Evolutionary conservation across 768 basidiomycete genomes (phyloP), one percentile per base, ranked within the genome.

Genomic region (Mycena latifolia): DNA sequence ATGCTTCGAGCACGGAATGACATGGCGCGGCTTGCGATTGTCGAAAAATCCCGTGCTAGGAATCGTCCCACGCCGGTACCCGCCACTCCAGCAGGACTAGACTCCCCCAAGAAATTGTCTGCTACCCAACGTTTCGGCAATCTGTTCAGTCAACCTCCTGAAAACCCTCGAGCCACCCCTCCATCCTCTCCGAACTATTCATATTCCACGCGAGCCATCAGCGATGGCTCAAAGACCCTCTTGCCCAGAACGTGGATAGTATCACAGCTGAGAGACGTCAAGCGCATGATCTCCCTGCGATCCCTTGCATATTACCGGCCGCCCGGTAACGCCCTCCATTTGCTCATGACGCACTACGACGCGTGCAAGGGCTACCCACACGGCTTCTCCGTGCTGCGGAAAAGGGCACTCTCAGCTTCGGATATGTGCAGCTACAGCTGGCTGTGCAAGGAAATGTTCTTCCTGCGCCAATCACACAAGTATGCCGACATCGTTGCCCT

Each of bases 401-500:
- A 51, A 46, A 12, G 53, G 10, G 68, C 68, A 11, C 61, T 69
- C 51, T 9, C 56, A 3, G 46, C 46, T 5, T 62, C 65, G 27
- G 69, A 70, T 43, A 20, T 27, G 12, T 51, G 24, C 39, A 60
- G 56, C 47, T 61, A 70, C 54, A 56, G 35, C 31, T 70, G 65
- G 65, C 57, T 70, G 1, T 52, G 45, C 48, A 70, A 70, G n/a
- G 69, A 70, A 56, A 52, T 70, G 52, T 70, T 60, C 45, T 61
- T 63, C 27, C 65, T 70, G 24, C 69, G 52, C 43, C 45, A 58
- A 20, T 24, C 53, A 15, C 52, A 57, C 33, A 41, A 59, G 28
- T 63, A 28, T 24, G 46, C 57, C 24, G 65, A 70, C 20, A 56
- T 66, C 47, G 22, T 61, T 15, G 47, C 65, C 2, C 53, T 70